Base-by-base conservation (phyloP, 164 flowering plant species). In the Piper betle region DNA sequence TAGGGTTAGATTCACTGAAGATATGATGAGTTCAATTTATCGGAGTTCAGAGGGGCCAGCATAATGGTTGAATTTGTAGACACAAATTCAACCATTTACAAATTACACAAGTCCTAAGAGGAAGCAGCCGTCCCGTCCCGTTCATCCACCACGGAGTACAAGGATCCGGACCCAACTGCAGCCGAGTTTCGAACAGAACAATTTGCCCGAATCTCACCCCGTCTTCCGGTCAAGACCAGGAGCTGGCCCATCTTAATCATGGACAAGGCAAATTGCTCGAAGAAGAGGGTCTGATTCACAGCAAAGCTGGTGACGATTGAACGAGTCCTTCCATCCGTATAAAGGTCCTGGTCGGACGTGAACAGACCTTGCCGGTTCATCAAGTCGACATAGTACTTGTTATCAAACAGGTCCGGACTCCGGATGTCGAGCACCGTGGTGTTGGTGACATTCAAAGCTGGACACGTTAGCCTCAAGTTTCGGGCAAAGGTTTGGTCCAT, bases 361-460 rank as follows among this genome's bases (percentile, higher is more conserved):
- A 86, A 82, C 20, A 86, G 72, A 0, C 89, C 92, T 55, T 80
- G 81, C 0, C 84, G 77, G 62, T 84, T 81, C 83, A 79, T 65
- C 52, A 86, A 81, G 61, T 86, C 75, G 0, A 82, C 81, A 57
- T 78, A 86, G 79, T 86, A 86, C 75, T 79, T 81, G 71, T 84
- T 84, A 63, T 86, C 89, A 62, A 86, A 86, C 25, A 3, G n/a
- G 71, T 79, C 76, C 0, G 87, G 85, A 41, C 74, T 54, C 15
- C 80, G 74, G 25, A 77, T 58, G 66, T 83, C 88, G 40, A 73
- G 33, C 5, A 60, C 65, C 0, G 81, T 77, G 39, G 83, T 80
- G 80, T 69, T 73, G 59, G 13, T 60, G 33, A 76, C 25, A 46
- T 66, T 17, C 0, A 11, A 2, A 1, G 64, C 33, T 37, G 88